Base-by-base conservation (phyloP, 2,329 filamentous ascomycete genomes). In the Diaporthe sp. region DNA sequence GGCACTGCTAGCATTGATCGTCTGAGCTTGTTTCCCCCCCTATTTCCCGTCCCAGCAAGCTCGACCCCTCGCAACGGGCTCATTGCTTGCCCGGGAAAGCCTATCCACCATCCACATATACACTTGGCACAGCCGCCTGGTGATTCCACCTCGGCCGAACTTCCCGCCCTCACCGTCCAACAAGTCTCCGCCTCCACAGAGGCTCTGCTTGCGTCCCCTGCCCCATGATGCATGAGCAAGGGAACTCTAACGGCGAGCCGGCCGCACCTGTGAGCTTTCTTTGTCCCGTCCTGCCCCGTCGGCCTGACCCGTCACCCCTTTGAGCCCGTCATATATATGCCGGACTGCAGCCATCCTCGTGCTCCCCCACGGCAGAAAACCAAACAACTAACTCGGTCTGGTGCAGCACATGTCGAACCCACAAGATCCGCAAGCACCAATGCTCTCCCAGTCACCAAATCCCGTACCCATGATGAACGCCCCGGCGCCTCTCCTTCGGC, bases 401-500 rank as follows among this genome's bases (percentile, higher is more conserved):
- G 22, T 15, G 39, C 51, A 72, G 70, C 71, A 77, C 55, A 72
- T 72, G 28, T 57, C 73, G 37, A 74, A 68, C 25, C 42, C 68
- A 10, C 71, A 71, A 70, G 77, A 76, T 12, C 55, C 46, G 7
- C 71, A 73, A 53, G 55, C 39, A n/a, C 49, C 72, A 44, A 74
- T 77, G 76, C 68, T 61, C 57, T 75, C 78, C 77, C 81, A 79
- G 77, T 79, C 76, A 79, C 84, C 76, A 82, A 84, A 80, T 75
- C 84, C 81, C 44, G 84, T 86, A 72, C 86, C 89, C 81, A 90
- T 88, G 80, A 94, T 96, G 92, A 91, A 94, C 75, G 44, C 76
- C 67, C 92, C 94, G 71, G 94, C 93, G 72, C 95, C 95, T 76
- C 91, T 97, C 75, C 92, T 98, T 74, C 93, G 95, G 77, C 94